Conservation (phyloP, 2,329 filamentous ascomycete species). For the Aspergillus aculeatus region DNA sequence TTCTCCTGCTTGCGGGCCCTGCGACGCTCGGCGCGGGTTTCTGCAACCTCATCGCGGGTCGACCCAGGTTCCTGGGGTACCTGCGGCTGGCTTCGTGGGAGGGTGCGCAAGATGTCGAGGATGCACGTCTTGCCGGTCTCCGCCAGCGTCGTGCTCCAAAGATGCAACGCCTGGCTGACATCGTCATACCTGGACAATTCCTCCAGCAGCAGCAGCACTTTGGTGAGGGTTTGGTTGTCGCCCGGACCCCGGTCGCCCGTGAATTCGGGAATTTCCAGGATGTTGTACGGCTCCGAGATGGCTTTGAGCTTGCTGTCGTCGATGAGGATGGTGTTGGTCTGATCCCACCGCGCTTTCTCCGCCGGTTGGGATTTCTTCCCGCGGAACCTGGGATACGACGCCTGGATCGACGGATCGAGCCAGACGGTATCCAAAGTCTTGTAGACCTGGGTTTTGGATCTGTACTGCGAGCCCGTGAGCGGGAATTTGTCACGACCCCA, state of each 20-base stretch:
- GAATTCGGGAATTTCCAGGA: conserved; percentile 80
- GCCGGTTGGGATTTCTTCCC: background rate
- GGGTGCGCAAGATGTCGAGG: conserved; percentile 20
- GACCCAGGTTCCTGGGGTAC: background rate
- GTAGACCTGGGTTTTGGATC: conserved; percentile 76
- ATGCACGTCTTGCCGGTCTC: conserved; percentile 11
- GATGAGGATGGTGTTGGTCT: conserved; percentile 83
- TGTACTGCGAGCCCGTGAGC: conserved; percentile 64
- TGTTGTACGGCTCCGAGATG: conserved; percentile 76
- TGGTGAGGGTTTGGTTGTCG: conserved; percentile 47
- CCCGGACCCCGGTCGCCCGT: conserved; percentile 41
- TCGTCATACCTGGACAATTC: conserved; percentile 50
- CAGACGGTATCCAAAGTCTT: conserved; percentile 78
- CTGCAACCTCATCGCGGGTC: conserved; percentile 9
- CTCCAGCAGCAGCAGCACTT: conserved; percentile 55
- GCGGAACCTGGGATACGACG: conserved; percentile 38
- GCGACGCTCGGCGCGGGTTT: conserved; percentile 19
- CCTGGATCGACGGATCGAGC: conserved; percentile 50
- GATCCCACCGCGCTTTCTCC: conserved; percentile 60
- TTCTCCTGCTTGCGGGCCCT: conserved; percentile 25
- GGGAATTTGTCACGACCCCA: conserved; percentile 79
- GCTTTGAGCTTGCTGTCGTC: conserved; percentile 85
- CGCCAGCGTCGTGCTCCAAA: conserved; percentile 29
- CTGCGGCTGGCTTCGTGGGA: too few relatives aligned
- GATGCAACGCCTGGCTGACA: conserved; percentile 44